Conservation (phyloP, 805 yeast species). For the Candida ipomoeae region DNA sequence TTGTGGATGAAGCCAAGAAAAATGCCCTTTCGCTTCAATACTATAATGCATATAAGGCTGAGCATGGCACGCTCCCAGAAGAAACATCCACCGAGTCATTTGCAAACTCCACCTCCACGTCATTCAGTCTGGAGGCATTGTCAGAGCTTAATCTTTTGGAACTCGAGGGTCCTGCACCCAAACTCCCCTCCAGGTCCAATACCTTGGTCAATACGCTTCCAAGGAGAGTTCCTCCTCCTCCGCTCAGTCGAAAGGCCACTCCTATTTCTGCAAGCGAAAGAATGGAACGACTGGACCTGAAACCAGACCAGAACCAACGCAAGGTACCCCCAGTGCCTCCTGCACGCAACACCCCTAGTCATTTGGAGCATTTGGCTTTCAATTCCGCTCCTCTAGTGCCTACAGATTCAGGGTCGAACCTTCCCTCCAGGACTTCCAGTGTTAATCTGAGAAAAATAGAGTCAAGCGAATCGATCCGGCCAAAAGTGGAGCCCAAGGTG, state of each 20-base stretch:
- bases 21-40: constrained; percentile 23
- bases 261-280: not conserved
- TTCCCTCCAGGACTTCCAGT: not conserved
- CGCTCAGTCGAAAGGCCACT: constrained; percentile 18
- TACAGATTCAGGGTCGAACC: constrained; percentile 21
- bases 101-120: constrained; percentile 1
- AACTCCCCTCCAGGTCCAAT: constrained; percentile 20
- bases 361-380: constrained; percentile 26
- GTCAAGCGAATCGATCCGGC: too few species aligned
- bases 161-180: constrained; percentile 22
- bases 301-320: not conserved
- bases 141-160: constrained; percentile 37
- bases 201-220: constrained; percentile 15
- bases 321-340: constrained; percentile 7
- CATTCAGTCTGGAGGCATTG: constrained; percentile 27
- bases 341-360: constrained; percentile 7
- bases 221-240: constrained; percentile 29
- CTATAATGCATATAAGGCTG: constrained; percentile 28
- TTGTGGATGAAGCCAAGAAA: constrained; percentile 49
- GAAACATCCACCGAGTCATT: constrained; percentile 8
- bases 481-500: too few species aligned
- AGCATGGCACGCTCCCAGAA: constrained; percentile 22
- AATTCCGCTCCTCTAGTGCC: constrained; percentile 38
- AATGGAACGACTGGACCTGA: not conserved
- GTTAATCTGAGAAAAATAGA: not conserved